Evolutionary conservation across 2,329 filamentous ascomycete species (phyloP).

Genomic region (Amylocarpus encephaloides): DNA sequence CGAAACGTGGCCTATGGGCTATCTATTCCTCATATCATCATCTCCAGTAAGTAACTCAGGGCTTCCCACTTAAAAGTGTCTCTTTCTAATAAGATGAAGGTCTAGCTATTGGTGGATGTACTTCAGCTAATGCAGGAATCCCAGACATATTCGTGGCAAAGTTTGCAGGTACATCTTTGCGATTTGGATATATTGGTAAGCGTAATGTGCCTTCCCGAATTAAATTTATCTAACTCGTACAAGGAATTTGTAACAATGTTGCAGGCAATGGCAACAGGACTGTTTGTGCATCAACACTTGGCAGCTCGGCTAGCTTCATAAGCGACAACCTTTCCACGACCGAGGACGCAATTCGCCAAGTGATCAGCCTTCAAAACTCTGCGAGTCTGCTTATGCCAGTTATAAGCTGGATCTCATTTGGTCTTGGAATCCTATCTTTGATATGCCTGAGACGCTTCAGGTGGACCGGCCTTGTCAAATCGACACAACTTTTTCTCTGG

Average conservation of each 20-base stretch:
- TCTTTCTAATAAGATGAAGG: too few relatives aligned
- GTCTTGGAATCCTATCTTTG: not conserved
- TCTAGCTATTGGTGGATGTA: too few relatives aligned
- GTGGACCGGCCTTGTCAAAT: not conserved
- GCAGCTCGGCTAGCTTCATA: not conserved
- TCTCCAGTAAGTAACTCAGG: too few relatives aligned
- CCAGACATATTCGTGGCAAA: too few relatives aligned
- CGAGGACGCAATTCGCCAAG: not conserved
- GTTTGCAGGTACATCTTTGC: too few relatives aligned
- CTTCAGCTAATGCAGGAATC: too few relatives aligned
- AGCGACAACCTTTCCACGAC: not conserved
- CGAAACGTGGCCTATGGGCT: too few relatives aligned
- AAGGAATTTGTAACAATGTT: not conserved
- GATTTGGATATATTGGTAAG: too few relatives aligned
- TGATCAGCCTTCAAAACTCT: not conserved
- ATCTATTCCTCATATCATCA: too few relatives aligned
- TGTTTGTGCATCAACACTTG: not conserved
- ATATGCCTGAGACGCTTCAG: not conserved
- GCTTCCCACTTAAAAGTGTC: too few relatives aligned
- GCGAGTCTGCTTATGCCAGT: not conserved
- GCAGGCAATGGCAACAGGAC: not conserved
- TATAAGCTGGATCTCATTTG: not conserved
- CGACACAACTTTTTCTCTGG: not conserved
- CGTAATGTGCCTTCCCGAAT: too few relatives aligned
- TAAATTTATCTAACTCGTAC: too few relatives aligned